Conservation (phyloP, 2,329 filamentous ascomycete genomes). For the Epichloe gansuensis region DNA sequence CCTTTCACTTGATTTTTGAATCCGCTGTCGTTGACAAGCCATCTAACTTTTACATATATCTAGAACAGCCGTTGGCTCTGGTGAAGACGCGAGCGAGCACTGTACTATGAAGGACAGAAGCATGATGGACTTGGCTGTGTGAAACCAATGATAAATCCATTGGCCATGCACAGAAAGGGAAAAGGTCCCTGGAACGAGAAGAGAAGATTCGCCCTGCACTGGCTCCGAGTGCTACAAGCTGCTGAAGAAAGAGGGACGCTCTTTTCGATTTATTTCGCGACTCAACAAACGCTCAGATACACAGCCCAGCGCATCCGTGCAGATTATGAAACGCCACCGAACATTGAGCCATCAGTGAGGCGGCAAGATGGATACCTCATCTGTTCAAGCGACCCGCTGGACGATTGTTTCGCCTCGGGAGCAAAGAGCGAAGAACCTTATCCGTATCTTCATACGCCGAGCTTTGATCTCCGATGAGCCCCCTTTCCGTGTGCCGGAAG, state of each 20-base stretch:
- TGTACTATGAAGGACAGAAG: too few species aligned
- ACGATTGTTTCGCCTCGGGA: background rate
- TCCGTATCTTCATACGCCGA: background rate
- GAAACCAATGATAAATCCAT: background rate
- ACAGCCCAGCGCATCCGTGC: background rate
- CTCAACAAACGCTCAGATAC: background rate
- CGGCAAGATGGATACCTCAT: background rate
- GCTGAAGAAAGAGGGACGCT: background rate
- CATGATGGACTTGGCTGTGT: background rate
- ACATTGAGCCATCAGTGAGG: too few species aligned
- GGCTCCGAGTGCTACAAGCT: background rate
- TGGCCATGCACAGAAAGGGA: background rate
- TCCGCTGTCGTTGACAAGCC: background rate
- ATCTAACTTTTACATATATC: background rate
- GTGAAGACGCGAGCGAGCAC: too few species aligned
- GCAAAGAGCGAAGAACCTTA: background rate
- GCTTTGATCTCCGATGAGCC: too few species aligned
- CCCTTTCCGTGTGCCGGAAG: background rate
- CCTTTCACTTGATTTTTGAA: too few species aligned
- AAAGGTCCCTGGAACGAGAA: background rate
- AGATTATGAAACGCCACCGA: background rate
- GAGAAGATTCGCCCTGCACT: background rate
- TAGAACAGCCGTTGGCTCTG: background rate
- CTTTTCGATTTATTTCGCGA: background rate
- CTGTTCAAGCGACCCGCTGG: background rate